Evolutionary conservation across 331 rosid genomes (phyloP).

Genomic region (Acacia pycnantha): DNA sequence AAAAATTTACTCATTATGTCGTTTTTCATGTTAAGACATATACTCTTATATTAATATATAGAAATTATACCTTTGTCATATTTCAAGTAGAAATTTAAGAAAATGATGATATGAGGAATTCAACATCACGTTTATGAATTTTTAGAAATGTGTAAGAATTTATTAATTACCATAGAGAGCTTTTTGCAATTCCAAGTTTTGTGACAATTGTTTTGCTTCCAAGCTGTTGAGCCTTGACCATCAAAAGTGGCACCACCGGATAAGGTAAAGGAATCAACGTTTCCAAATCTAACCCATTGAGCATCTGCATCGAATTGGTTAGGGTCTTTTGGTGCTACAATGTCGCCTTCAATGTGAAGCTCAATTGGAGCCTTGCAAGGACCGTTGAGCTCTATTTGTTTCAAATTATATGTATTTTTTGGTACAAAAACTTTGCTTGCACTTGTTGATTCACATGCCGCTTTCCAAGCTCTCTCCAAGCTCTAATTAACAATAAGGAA

Average conservation of each 20-base stretch:
- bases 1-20: too few species aligned
- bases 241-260: neutral
- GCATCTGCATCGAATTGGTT: neutral
- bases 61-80: too few species aligned
- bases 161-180: neutral
- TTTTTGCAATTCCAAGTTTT: neutral
- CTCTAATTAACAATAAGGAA: conserved; percentile 13
- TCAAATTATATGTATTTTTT: neutral
- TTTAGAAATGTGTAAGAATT: neutral
- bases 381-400: neutral
- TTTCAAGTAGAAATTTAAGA: too few species aligned
- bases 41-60: too few species aligned
- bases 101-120: neutral
- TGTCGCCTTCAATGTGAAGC: neutral
- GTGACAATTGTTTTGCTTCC: conserved; percentile 32
- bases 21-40: too few species aligned
- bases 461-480: conserved; percentile 29
- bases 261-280: neutral
- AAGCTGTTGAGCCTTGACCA: conserved; percentile 9
- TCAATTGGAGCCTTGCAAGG: neutral
- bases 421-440: neutral
- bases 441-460: neutral
- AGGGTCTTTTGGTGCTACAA: neutral
- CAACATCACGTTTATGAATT: neutral
- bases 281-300: neutral